Evolutionary conservation across 2,329 filamentous ascomycete species (phyloP).

Genomic region (Sclerotinia spermophila): DNA sequence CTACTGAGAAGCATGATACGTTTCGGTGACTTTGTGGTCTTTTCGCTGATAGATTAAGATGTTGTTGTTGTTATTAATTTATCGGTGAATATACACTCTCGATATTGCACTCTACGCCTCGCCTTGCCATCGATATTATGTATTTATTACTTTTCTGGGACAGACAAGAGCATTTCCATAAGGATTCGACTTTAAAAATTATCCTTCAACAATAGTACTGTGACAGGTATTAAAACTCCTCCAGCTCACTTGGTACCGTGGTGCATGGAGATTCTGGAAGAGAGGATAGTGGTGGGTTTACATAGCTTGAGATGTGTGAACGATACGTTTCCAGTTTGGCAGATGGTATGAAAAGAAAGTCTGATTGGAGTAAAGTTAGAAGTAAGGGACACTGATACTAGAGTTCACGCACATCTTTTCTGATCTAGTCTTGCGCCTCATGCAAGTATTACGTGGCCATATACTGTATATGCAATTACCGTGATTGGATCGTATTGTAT

Average conservation of each 20-base stretch:
- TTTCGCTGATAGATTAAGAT: not conserved
- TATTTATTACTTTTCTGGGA: not conserved
- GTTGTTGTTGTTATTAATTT: not conserved
- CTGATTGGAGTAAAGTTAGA: not conserved
- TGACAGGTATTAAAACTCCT: not conserved
- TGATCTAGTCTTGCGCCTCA: not conserved
- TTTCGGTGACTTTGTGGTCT: not conserved
- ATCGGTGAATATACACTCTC: not conserved
- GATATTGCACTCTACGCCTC: too few relatives aligned
- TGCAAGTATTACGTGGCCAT: accelerated
- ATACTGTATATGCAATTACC: not conserved
- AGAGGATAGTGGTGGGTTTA: not conserved
- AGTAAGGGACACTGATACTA: not conserved
- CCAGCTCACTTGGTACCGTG: not conserved
- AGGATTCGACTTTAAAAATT: not conserved
- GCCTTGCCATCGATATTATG: not conserved
- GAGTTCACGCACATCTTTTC: not conserved
- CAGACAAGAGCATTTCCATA: not conserved
- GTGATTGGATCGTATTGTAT: accelerated
- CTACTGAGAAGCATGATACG: not conserved
- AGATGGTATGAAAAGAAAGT: not conserved
- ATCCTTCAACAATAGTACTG: not conserved
- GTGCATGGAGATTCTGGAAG: not conserved
- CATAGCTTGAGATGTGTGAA: not conserved
- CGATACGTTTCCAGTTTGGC: too few relatives aligned